phyloP scores from a whole-genome alignment of 2,329 filamentous ascomycete genomes.

The Phyllosticta capitalensis region DNA sequence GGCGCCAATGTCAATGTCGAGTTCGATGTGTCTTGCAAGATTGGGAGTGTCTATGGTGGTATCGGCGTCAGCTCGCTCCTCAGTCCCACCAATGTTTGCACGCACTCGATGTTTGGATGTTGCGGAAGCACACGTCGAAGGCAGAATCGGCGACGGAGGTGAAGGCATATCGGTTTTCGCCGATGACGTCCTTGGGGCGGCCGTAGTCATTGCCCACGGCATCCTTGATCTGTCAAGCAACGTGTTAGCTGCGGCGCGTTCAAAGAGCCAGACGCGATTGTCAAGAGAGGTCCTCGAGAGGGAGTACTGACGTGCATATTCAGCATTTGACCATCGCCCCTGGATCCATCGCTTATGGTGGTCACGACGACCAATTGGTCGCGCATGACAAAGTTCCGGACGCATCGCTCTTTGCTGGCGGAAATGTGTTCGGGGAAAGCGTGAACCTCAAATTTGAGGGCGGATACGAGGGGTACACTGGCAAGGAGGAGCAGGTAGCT shows the following conservation, averaged over 20 bases:
- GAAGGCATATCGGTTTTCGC: slow-evolving; percentile 88
- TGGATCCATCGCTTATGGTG: slow-evolving; percentile 72
- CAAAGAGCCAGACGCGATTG: too few relatives aligned
- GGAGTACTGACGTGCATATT: slow-evolving; percentile 74
- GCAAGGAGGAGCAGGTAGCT: slow-evolving; percentile 30
- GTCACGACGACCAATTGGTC: slow-evolving; percentile 95
- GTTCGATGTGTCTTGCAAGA: slow-evolving; percentile 61
- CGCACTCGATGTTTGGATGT: slow-evolving; percentile 63
- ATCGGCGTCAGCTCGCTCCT: slow-evolving; percentile 1
- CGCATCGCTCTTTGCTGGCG: slow-evolving; percentile 68
- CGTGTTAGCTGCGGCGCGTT: not conserved
- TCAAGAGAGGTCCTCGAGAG: not conserved
- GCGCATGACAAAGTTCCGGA: slow-evolving; percentile 88
- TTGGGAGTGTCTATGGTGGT: slow-evolving; percentile 32
- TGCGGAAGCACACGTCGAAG: slow-evolving; percentile 96
- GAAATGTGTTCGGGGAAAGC: slow-evolving; percentile 56
- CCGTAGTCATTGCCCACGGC: slow-evolving; percentile 94
- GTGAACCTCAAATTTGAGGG: slow-evolving; percentile 88
- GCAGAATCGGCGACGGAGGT: slow-evolving; percentile 84
- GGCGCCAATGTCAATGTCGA: slow-evolving; percentile 92
- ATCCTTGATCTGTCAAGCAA: slow-evolving; percentile 67
- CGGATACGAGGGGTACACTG: slow-evolving; percentile 39
- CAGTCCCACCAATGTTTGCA: slow-evolving; percentile 16
- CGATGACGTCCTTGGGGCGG: slow-evolving; percentile 78
- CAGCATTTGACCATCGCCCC: slow-evolving; percentile 84